phyloP scores from a whole-genome alignment of 495 filamentous ascomycete genomes.

The Hyaloscypha hepaticicola region DNA sequence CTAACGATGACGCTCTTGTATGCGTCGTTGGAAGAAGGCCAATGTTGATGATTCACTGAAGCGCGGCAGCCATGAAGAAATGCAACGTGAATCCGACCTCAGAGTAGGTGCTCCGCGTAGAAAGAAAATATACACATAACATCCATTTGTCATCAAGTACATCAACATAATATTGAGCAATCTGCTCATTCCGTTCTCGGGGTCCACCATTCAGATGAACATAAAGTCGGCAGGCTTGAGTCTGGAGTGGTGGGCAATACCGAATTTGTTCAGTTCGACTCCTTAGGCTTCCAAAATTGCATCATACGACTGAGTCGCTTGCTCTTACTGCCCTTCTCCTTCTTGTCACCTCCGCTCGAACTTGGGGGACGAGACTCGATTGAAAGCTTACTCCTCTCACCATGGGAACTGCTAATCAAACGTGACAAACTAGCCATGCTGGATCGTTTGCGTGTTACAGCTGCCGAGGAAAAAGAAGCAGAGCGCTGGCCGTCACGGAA shows the following conservation, averaged over 20 bases:
- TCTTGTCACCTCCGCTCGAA: conserved; percentile 54
- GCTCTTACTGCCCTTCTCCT: conserved; percentile 64
- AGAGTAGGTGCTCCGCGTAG: conserved; percentile 9
- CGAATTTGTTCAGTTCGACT: neutral
- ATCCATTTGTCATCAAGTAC: conserved; percentile 28
- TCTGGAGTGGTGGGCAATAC: neutral
- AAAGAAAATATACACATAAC: conserved; percentile 31
- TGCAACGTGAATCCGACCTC: conserved; percentile 1
- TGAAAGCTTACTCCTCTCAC: conserved; percentile 76
- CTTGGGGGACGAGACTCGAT: conserved; percentile 64
- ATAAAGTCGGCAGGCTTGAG: neutral
- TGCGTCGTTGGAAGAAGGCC: conserved; percentile 7
- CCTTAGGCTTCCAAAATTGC: conserved; percentile 63
- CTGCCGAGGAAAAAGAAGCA: conserved; percentile 64
- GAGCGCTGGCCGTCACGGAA: conserved; percentile 59
- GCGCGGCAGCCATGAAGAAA: conserved; percentile 19
- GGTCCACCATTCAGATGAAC: neutral
- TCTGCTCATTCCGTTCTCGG: conserved; percentile 12
- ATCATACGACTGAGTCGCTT: conserved; percentile 77
- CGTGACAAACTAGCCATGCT: conserved; percentile 85
- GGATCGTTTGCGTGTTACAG: conserved; percentile 71
- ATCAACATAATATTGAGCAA: conserved; percentile 27
- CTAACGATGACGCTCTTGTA: conserved; percentile 13
- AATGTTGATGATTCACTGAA: conserved; percentile 30
- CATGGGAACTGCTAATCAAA: conserved; percentile 73